These are phyloP conservation scores for Kitagawia praeruptora DNA, from an alignment of 129 eudicot species.

Conservation along the genomic window DNA sequence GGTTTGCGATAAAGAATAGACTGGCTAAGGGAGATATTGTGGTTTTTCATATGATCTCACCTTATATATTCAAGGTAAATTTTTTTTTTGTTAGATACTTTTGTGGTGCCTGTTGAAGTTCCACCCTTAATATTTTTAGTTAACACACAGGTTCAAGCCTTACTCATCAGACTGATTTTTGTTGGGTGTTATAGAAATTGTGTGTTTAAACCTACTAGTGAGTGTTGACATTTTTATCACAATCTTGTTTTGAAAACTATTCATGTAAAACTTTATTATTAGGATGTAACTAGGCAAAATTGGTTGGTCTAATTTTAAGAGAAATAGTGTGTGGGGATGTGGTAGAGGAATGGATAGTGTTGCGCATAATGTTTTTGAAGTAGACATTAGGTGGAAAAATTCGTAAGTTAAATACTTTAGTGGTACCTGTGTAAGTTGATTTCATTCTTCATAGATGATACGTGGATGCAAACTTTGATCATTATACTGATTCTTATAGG, in stretches of 20 bases:
- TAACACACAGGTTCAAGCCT: neutral
- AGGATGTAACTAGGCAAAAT: neutral
- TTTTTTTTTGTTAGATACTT: neutral
- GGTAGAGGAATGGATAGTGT: neutral
- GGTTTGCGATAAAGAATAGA: conserved; percentile 54
- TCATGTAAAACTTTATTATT: neutral
- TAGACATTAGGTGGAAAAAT: neutral
- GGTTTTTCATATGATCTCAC: conserved; percentile 51
- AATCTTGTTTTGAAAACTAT: neutral
- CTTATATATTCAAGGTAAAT: conserved; percentile 67
- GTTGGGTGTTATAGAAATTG: neutral
- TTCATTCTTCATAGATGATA: neutral
- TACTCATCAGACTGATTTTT: conserved; percentile 1
- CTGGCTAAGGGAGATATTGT: conserved; percentile 63
- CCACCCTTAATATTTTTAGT: neutral
- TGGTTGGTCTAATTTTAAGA: too few relatives aligned
- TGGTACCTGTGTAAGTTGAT: neutral
- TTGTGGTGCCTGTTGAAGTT: neutral
- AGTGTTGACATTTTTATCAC: neutral
- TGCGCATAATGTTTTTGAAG: too few relatives aligned
- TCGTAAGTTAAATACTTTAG: too few relatives aligned
- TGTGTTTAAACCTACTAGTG: neutral
- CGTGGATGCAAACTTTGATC: neutral
- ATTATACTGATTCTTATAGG: neutral
- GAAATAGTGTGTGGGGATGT: neutral